A percentile compares a stretch with the other conserved stretches of the same genome.
phyloP scores from a whole-genome alignment of 2,329 filamentous ascomycete species.

The Colletotrichum gigasporum region DNA sequence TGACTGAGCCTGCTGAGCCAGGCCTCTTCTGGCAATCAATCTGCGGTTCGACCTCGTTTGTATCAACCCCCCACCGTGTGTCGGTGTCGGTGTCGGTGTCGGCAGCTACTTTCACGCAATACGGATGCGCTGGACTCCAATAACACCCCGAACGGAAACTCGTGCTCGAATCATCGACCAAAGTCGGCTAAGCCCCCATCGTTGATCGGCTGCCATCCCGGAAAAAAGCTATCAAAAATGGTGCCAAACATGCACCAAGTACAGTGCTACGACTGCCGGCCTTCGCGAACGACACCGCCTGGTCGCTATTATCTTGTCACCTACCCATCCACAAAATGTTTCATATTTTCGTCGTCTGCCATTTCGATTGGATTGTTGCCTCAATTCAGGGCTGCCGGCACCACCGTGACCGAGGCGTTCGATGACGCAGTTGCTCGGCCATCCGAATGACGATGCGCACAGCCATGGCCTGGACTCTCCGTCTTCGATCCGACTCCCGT shows the following conservation, averaged over 20 bases:
- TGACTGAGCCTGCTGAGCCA: constrained; percentile 14
- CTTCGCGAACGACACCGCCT: background rate
- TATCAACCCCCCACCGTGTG: constrained; percentile 1
- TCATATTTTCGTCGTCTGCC: constrained; percentile 2
- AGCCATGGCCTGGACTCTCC: background rate
- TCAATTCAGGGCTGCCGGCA: constrained; percentile 6
- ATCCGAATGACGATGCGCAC: constrained; percentile 19
- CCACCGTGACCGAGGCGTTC: background rate
- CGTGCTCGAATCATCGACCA: constrained; percentile 16
- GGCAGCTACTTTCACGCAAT: no score
- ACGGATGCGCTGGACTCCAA: background rate
- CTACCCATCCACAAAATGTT: constrained; percentile 27
- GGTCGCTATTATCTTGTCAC: background rate
- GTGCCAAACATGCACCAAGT: constrained; percentile 6
- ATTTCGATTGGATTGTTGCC: constrained; percentile 7
- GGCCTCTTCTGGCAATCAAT: constrained; percentile 30
- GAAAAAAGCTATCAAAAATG: background rate
- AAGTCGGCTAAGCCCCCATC: background rate
- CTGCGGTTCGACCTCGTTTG: constrained; percentile 27
- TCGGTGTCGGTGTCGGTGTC: no score
- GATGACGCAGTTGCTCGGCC: constrained; percentile 25
- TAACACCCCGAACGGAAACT: constrained; percentile 15
- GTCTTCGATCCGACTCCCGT: background rate
- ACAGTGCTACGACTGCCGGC: constrained; percentile 4
- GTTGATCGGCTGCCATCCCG: constrained; percentile 4